These are phyloP conservation scores for Cladosporium sp. DNA, from an alignment of 2,329 filamentous ascomycete species.

Conservation along the genomic window DNA sequence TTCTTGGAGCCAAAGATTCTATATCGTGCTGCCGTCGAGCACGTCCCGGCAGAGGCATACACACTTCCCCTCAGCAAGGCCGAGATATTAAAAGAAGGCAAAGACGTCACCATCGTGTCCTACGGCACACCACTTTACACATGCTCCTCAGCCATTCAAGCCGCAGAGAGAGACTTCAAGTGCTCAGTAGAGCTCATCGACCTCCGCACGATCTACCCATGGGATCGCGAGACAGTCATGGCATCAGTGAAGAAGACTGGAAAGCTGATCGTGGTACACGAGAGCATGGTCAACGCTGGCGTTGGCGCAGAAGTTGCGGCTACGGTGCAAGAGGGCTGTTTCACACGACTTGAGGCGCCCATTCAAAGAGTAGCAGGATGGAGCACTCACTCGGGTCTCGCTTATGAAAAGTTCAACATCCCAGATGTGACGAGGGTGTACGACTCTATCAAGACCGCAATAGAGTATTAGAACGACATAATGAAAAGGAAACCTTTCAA, in stretches of 20 bases:
- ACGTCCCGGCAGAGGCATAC: constrained; percentile 79
- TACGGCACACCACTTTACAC: constrained; percentile 89
- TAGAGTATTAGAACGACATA: constrained; percentile 43
- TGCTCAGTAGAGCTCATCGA: constrained; percentile 84
- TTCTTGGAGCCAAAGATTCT: constrained; percentile 95
- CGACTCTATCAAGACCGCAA: constrained; percentile 48
- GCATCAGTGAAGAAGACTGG: constrained; percentile 86
- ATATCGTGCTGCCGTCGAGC: constrained; percentile 87
- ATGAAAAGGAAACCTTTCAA: neutral
- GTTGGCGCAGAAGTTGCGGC: constrained; percentile 88
- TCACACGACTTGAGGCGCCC: constrained; percentile 79
- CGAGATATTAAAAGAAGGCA: constrained; percentile 77
- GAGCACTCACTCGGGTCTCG: constrained; percentile 77
- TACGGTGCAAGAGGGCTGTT: constrained; percentile 84
- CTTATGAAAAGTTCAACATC: constrained; percentile 70
- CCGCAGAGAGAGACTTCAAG: constrained; percentile 72
- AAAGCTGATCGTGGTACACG: constrained; percentile 82
- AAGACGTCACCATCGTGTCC: constrained; percentile 78
- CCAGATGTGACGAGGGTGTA: constrained; percentile 77
- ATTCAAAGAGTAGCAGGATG: constrained; percentile 85
- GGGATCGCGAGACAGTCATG: constrained; percentile 80
- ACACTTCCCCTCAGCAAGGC: constrained; percentile 83
- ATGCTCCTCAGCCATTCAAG: constrained; percentile 73
- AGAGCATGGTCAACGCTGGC: constrained; percentile 87
- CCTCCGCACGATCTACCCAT: constrained; percentile 83